Evolutionary conservation across 176 grass and related monocot genomes (phyloP).

Genomic region (Coix lacrymajobi): DNA sequence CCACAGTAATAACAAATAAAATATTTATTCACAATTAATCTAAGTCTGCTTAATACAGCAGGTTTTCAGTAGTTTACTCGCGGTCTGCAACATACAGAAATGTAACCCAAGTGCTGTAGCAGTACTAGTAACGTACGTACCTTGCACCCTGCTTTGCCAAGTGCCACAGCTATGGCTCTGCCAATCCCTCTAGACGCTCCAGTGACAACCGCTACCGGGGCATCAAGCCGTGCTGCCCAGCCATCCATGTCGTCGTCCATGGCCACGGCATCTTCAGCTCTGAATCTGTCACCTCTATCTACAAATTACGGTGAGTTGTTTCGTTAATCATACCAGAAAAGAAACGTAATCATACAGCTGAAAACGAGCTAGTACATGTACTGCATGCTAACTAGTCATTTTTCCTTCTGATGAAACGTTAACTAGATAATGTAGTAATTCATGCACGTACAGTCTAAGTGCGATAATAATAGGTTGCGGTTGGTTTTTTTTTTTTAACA

Average conservation of each 20-base stretch:
- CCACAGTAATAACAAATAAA: no score
- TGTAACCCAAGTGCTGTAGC: background rate
- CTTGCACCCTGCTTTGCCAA: constrained; percentile 91
- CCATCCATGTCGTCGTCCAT: constrained; percentile 1
- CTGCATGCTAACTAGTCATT: no score
- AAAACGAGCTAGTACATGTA: no score
- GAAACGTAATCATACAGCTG: no score
- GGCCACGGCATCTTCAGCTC: background rate
- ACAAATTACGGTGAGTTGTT: background rate
- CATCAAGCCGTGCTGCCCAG: constrained; percentile 1
- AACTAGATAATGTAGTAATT: no score
- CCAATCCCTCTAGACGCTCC: constrained; percentile 89
- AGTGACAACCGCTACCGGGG: constrained; percentile 37
- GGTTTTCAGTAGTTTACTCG: no score
- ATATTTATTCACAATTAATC: no score
- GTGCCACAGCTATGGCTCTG: constrained; percentile 62
- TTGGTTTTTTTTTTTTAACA: no score
- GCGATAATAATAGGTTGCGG: no score
- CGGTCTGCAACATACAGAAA: background rate
- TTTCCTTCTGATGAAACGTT: no score
- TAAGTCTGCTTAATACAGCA: no score
- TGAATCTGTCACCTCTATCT: background rate
- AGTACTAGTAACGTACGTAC: background rate
- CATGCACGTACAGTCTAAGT: background rate
- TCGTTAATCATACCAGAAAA: background rate